Evolutionary conservation across 208 protist species (phyloP).

Genomic region (Trypanosomatidae sp.): DNA sequence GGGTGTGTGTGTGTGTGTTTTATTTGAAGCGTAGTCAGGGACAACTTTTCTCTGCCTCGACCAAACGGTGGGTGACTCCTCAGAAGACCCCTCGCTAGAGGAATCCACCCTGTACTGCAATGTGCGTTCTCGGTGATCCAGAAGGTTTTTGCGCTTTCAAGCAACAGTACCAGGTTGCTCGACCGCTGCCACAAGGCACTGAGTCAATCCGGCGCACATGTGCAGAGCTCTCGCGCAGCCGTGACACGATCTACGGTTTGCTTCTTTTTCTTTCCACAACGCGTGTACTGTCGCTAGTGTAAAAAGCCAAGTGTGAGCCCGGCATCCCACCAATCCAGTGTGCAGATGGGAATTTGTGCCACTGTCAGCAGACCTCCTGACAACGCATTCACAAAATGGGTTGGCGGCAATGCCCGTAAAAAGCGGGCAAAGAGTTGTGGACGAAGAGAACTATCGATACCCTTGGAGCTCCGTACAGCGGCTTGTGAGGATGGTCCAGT

Average conservation of each 20-base stretch:
- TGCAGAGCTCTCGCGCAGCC: not conserved
- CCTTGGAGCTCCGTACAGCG: conserved; percentile 13
- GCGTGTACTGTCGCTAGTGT: not conserved
- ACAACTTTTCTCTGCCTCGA: not conserved
- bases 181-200: not conserved
- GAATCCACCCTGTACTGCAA: not conserved
- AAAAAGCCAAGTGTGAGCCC: conserved; percentile 19
- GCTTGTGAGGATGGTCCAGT: conserved; percentile 7
- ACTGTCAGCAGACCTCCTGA: conserved; percentile 20
- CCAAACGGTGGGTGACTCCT: not conserved
- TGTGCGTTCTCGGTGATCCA: not conserved
- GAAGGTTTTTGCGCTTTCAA: not conserved
- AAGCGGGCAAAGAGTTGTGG: conserved; percentile 25
- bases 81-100: not conserved
- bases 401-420: conserved; percentile 6
- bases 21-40: not conserved
- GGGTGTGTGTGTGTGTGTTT: not conserved
- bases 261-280: not conserved
- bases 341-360: conserved; percentile 10
- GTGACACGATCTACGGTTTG: not conserved
- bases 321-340: conserved; percentile 30
- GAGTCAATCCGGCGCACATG: no score
- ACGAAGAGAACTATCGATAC: conserved; percentile 23
- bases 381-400: conserved; percentile 20
- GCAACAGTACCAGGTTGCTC: not conserved